Percentiles rank a stretch among this genome's conserved stretches.
phyloP scores from a whole-genome alignment of 2,329 filamentous ascomycete species.

The Cylindrodendrum hubeiense region DNA sequence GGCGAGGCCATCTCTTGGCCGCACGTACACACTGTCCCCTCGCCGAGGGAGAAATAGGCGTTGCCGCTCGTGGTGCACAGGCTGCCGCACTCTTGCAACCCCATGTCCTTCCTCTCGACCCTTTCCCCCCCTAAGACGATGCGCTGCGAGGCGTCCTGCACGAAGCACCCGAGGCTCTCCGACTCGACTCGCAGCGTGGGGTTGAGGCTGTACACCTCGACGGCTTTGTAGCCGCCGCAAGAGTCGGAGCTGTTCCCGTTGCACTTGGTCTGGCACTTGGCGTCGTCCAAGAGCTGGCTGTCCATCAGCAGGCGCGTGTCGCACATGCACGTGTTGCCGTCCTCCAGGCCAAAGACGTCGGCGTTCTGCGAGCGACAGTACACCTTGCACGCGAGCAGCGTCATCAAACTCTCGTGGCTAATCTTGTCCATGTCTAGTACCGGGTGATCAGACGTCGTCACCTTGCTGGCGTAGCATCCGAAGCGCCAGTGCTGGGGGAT shows the following conservation, averaged over 20 bases:
- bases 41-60: constrained; percentile 18
- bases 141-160: neutral
- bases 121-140: neutral
- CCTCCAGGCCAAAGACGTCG: constrained; percentile 13
- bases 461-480: constrained; percentile 18
- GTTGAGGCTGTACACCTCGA: constrained; percentile 10
- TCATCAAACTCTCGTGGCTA: constrained; percentile 17
- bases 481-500: constrained; percentile 12
- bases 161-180: constrained; percentile 18
- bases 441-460: neutral
- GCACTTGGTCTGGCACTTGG: constrained; percentile 18
- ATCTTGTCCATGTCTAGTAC: constrained; percentile 5
- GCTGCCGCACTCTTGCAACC: constrained; percentile 12
- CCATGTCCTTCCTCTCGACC: constrained; percentile 4
- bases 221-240: constrained; percentile 14
- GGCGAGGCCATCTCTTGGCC: constrained; percentile 6
- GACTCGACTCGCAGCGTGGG: constrained; percentile 13
- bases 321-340: constrained; percentile 21
- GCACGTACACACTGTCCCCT: constrained; percentile 12
- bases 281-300: constrained; percentile 21
- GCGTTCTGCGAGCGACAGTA: constrained; percentile 12
- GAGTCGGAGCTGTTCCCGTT: constrained; percentile 23
- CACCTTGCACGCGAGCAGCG: constrained; percentile 15
- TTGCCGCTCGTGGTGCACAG: constrained; percentile 2
- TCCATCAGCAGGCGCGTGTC: constrained; percentile 19